Evolutionary conservation across 129 eudicot species (phyloP), one percentile per base, ranked within the genome.

Genomic region (Lonicera japonica): DNA sequence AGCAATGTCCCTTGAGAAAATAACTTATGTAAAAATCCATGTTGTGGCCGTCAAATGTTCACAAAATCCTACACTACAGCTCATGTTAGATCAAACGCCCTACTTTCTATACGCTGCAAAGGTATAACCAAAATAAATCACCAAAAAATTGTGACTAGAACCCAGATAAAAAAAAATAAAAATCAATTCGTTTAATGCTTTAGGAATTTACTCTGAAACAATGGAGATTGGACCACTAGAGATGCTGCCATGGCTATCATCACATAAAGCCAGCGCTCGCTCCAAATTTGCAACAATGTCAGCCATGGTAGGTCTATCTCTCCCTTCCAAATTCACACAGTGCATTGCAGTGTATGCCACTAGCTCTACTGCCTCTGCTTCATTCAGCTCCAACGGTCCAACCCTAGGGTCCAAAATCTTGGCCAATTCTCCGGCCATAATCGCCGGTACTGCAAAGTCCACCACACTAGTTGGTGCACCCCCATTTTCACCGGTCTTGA

Each of bases 261-360:
- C 88, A 11, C 95, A 92, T 0, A 85, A 76, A 17, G 65, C 64
- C 76, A 87, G 59, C 4, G 95, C 99, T 46, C 99, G 67, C 65
- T 92, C 99, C 79, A 92, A 64, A 78, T 88, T 92, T 45, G 89
- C 78, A 14, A 92, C 99, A 66, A 92, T 79, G 23, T 92, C 99
- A 24, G 70, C 61, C 91, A 92, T 92, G 29, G 86, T 85, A 56
- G 96, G 99, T 61, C 99, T 82, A 50, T 88, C 96, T 73, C 78
- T 85, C 10, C 96, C 95, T 56, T 92, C 95, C 75, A 80, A 53
- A 71, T 80, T 79, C 74, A 92, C 99, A 63, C 95, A 94, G 72
- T 84, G 96, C 81, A 76, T 66, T n/a, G 99, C 99, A 0, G 99
- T 92, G 75, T 92, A 87, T 1, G 91, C 91, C 84, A 88, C 85